Evolutionary conservation across 495 filamentous ascomycete species (phyloP), one percentile per base, ranked within the genome.

Genomic region (Cercophora sp.): DNA sequence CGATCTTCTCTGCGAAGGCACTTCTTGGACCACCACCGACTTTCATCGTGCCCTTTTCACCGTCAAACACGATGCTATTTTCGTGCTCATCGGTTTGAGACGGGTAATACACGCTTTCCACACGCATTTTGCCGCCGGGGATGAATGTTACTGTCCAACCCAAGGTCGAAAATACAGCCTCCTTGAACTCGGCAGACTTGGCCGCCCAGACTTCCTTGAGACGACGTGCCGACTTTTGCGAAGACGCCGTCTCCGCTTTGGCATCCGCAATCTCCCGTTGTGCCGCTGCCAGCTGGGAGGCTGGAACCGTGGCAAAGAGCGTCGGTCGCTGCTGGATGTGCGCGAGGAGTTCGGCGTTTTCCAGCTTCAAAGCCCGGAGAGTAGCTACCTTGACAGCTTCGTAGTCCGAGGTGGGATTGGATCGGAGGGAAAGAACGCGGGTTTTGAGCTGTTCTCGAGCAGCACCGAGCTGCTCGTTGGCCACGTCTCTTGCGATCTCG

Each of bases 11-110:
- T 20, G 90, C 92, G 70, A 98, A 98, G 23, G 78, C 77, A 61
- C 86, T 91, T 60, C 89, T 81, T 4, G 89, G 88, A 0, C 93
- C 93, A 4, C 93, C 93, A 13, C 84, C 85, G 52, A 97, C 86
- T 75, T 97, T 97, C 93, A 98, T 98, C 19, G 89, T 96, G 22
- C 93, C 85, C 55, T 87, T 86, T 69, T 97, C 92, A 19, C 92
- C 94, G 71, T 99, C 93, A 70, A 99, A 97, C 1, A 96, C 82
- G 53, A 99, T 95, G 41, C 85, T 89, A 56, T 92, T 94, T 77
- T 89, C 88, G 66, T 88, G 79, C 63, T 87, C 84, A 35, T 81
- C 83, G 32, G 81, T 82, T 8, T 68, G 51, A 4, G 79, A 82
- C 0, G 87, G 82, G 58, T 85, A 85, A 62, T 89, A 91, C 62